Percentiles rank a stretch among this genome's conserved stretches.
These are phyloP conservation scores for Sphenostylis stenocarpa DNA, from an alignment of 306 rosid species.

Conservation along the genomic window DNA sequence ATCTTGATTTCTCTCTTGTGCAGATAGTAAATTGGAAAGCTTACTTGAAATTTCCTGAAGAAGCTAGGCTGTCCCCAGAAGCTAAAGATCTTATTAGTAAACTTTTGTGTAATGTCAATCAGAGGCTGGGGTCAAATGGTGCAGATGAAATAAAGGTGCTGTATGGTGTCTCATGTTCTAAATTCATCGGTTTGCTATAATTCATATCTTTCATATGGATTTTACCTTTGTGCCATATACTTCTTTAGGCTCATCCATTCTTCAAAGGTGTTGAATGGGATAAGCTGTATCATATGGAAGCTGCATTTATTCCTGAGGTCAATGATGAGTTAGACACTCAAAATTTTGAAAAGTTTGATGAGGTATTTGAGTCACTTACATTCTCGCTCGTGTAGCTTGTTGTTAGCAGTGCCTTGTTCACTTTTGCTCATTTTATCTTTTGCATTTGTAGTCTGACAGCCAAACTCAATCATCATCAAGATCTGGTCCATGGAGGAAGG, in stretches of 20 bases:
- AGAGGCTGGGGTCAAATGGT: conserved; percentile 87
- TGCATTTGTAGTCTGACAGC: conserved; percentile 61
- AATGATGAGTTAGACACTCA: conserved; percentile 96
- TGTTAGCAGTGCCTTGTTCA: conserved; percentile 21
- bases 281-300: conserved; percentile 87
- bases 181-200: conserved; percentile 45
- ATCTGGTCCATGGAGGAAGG: conserved; percentile 96
- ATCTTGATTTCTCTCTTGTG: conserved; percentile 25
- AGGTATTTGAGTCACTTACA: conserved; percentile 51
- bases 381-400: conserved; percentile 25
- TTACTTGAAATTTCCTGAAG: conserved; percentile 96
- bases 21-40: conserved; percentile 98
- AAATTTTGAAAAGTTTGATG: conserved; percentile 96
- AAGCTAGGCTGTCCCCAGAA: conserved; percentile 75
- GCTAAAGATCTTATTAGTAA: conserved; percentile 84
- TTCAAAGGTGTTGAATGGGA: conserved; percentile 79
- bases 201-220: conserved; percentile 32
- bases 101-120: conserved; percentile 84
- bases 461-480: conserved; percentile 66
- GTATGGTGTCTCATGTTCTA: conserved; percentile 65
- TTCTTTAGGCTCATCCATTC: conserved; percentile 76
- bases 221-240: conserved; percentile 49
- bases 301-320: conserved; percentile 97
- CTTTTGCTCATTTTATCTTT: conserved; percentile 32
- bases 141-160: conserved; percentile 95